Conservation (phyloP, 106 monocot species). For the Phalaenopsis equestris region DNA sequence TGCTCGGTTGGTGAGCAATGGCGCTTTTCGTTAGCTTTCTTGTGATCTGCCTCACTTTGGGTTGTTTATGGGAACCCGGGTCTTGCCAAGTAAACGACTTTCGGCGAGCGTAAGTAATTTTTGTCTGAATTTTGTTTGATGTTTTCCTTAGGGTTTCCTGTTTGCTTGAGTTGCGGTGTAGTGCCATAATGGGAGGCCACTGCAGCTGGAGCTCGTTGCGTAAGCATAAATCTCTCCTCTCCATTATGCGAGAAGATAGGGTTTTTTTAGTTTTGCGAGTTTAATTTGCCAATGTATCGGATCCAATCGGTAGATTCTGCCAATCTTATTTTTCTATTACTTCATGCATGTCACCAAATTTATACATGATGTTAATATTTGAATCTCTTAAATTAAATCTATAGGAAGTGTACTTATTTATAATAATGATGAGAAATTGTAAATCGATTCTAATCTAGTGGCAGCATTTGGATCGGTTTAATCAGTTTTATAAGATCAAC, state of each 20-base stretch:
- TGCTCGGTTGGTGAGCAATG: constrained; percentile 5
- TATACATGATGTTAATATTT: background rate
- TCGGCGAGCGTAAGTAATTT: constrained; percentile 49
- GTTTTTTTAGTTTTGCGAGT: background rate
- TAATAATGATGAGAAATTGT: background rate
- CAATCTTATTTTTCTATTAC: background rate
- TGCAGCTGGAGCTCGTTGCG: background rate
- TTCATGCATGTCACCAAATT: background rate
- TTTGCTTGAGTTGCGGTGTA: background rate
- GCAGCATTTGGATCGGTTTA: background rate
- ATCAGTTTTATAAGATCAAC: background rate
- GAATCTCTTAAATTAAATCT: background rate
- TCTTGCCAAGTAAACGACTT: constrained; percentile 21
- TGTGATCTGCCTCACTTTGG: constrained; percentile 12
- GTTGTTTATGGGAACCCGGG: constrained; percentile 14
- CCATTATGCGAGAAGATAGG: background rate
- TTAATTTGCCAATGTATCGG: background rate
- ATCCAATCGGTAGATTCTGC: background rate
- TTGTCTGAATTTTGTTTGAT: background rate
- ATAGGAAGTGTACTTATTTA: background rate
- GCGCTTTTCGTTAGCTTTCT: constrained; percentile 3
- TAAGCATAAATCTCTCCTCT: background rate
- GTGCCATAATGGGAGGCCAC: background rate
- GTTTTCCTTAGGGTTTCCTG: background rate
- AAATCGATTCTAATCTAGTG: background rate